A percentile compares a stretch with the other conserved stretches of the same genome.
Evolutionary conservation across 129 eudicot species (phyloP).

Genomic region (Heracleum sosnowskyi): DNA sequence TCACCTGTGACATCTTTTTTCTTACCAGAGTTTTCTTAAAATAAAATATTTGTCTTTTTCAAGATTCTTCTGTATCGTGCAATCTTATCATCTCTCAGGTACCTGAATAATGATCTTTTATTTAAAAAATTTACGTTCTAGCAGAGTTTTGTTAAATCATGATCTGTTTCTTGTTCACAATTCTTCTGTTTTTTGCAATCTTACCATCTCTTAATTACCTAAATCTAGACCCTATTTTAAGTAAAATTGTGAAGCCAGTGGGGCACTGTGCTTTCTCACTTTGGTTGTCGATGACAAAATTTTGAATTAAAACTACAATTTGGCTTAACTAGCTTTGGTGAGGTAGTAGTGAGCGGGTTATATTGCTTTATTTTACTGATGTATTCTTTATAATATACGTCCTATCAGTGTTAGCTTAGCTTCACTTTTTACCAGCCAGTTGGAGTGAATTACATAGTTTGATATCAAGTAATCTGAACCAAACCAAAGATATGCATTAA

Average conservation of each 20-base stretch:
- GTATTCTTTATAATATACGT: not conserved
- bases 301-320: not conserved
- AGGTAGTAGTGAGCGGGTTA: not conserved
- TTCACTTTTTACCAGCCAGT: slow-evolving; percentile 1
- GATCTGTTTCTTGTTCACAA: too few relatives aligned
- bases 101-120: not conserved
- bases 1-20: not conserved
- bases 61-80: too few relatives aligned
- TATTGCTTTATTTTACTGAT: not conserved
- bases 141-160: too few relatives aligned
- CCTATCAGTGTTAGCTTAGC: not conserved
- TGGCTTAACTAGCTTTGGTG: not conserved
- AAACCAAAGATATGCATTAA: not conserved
- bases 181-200: not conserved
- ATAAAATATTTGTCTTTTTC: not conserved
- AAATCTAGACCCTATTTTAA: not conserved
- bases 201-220: not conserved
- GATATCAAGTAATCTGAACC: not conserved
- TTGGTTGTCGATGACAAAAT: not conserved
- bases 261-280: not conserved
- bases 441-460: not conserved
- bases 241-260: not conserved
- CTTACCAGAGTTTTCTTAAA: not conserved
- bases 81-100: not conserved
- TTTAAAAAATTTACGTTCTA: too few relatives aligned